Conservation (phyloP, 2,329 filamentous ascomycete genomes). For the Pseudogymnoascus sp. region DNA sequence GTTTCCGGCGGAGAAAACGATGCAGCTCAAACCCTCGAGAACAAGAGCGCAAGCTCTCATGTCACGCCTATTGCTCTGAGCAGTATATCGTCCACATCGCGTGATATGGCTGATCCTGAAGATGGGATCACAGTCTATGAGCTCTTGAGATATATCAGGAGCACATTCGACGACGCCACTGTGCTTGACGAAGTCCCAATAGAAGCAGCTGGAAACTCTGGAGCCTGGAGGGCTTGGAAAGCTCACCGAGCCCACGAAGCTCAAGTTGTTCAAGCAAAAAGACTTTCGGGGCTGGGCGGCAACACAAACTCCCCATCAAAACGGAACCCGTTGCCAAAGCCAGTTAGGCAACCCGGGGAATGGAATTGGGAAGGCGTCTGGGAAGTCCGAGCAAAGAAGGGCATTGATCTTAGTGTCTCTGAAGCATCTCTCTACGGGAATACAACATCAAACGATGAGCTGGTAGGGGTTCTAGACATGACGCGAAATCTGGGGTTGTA, state of each 20-base stretch:
- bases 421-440: constrained; percentile 72
- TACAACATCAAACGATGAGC: constrained; percentile 54
- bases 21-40: background rate
- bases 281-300: background rate
- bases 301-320: background rate
- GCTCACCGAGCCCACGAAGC: constrained; percentile 50
- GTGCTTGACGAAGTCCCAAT: constrained; percentile 73
- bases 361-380: constrained; percentile 99
- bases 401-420: constrained; percentile 66
- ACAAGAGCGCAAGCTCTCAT: background rate
- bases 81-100: background rate
- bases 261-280: background rate
- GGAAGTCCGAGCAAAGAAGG: constrained; percentile 78
- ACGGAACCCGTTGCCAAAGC: constrained; percentile 8
- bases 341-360: constrained; percentile 56
- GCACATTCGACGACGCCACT: constrained; percentile 67
- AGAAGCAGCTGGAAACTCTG: constrained; percentile 76
- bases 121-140: constrained; percentile 45
- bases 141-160: constrained; percentile 72
- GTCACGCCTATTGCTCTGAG: background rate
- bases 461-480: constrained; percentile 46
- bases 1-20: constrained; percentile 30
- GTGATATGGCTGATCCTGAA: constrained; percentile 9
- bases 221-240: constrained; percentile 91
- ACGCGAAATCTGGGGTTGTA: background rate